Conservation (phyloP, 805 yeast species). For the Kodamaea neixiangensis region DNA sequence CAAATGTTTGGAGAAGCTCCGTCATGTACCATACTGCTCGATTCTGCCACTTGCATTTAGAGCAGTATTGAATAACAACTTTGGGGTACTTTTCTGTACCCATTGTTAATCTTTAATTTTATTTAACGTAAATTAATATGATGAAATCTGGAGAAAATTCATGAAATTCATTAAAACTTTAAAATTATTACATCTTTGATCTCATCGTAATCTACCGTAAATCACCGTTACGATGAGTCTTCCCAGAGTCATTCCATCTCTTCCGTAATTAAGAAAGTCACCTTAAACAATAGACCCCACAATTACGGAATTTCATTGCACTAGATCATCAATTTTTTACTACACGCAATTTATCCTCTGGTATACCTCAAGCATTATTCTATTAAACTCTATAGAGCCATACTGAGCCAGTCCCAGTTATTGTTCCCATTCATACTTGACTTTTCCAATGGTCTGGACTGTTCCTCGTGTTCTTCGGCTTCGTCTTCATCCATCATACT, state of each 20-base stretch:
- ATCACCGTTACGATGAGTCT: neutral
- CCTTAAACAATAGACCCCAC: no score
- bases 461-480: constrained; percentile 7
- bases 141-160: neutral
- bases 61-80: constrained; percentile 72
- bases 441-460: constrained; percentile 7
- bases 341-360: neutral
- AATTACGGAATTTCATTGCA: neutral
- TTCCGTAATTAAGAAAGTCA: no score
- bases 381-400: constrained; percentile 28
- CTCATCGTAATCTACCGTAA: neutral
- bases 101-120: neutral
- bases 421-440: constrained; percentile 11
- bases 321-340: neutral
- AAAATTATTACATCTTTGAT: neutral
- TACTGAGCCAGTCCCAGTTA: constrained; percentile 51
- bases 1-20: constrained; percentile 83
- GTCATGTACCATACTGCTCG: constrained; percentile 88
- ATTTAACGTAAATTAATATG: no score
- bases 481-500: constrained; percentile 10
- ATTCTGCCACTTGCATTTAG: constrained; percentile 84
- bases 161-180: neutral
- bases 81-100: constrained; percentile 48
- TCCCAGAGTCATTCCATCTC: neutral
- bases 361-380: neutral